phyloP scores from a whole-genome alignment of 768 basidiomycete species.

The Candolleomyces aberdarensis region DNA sequence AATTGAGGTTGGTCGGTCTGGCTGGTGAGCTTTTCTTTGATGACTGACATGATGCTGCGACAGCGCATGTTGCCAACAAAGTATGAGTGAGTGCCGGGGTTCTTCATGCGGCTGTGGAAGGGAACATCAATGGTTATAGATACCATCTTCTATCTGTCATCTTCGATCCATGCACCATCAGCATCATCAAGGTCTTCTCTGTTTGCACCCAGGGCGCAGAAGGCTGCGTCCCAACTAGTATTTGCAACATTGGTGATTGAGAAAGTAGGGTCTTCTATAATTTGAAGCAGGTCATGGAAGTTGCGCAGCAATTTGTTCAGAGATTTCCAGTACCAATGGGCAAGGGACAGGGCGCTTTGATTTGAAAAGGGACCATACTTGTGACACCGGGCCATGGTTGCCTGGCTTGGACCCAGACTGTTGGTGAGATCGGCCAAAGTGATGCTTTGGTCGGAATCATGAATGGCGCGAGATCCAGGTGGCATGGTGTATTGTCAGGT shows the following conservation, averaged over 20 bases:
- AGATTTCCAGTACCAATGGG: background rate
- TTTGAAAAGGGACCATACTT: background rate
- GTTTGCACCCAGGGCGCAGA: background rate
- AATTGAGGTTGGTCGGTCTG: background rate
- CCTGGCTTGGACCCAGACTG: no score
- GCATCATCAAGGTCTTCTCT: background rate
- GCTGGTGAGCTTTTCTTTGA: background rate
- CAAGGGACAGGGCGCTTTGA: background rate
- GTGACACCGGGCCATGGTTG: no score
- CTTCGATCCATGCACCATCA: background rate
- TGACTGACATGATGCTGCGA: background rate
- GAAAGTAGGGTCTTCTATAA: background rate
- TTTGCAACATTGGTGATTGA: background rate
- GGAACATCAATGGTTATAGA: background rate
- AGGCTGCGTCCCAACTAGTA: background rate
- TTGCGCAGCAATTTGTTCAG: background rate
- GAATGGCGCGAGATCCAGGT: no score
- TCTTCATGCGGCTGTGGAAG: background rate
- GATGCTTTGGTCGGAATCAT: no score
- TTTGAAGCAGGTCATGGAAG: background rate
- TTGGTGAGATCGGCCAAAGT: no score
- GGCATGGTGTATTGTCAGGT: no score
- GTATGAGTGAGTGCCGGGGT: background rate
- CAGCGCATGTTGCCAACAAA: background rate
- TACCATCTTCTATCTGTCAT: background rate